Base-by-base conservation (phyloP, 2,329 filamentous ascomycete species). In the Claviceps fusiformis region DNA sequence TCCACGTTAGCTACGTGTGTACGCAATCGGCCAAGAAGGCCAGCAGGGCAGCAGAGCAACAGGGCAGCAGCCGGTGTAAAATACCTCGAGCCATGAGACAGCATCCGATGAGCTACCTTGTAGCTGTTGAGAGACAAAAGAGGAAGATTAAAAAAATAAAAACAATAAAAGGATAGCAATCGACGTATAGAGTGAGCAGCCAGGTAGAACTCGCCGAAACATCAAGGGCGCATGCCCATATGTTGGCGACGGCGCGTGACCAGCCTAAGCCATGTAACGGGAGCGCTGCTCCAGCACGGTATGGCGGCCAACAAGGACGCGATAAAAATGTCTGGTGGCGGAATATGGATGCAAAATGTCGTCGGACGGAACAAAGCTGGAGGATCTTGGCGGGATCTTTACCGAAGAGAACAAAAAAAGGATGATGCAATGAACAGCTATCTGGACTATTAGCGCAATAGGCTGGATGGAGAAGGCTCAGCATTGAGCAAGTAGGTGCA, bases 81-180 rank as follows among this genome's bases (percentile, higher is more conserved):
- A 29, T 49, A 61, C 59, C 59, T 51, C 56, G 53, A 52, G 58
- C 58, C 59, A 61, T 61, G 15, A 24, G 41, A 37, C 15, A 31
- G n/a, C 50, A 47, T 45, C 15, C 19, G 51, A 29, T 10, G 43
- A 41, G 50, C 46, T 45, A 33, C 19, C 7, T 49, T 50, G 45
- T 46, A 35, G 47, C 47, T 50, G 44, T 29, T 11, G 1, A 35
- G 46, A 27, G 15, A 27, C 43, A 53, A 3, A 29, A 29, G 5
- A 17, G 9, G 17, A 41, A n/a, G 1, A n/a, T 15, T 5, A 50
- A 27, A 45, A 45, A 33, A 33, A 33, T 4, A 33, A 9, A 33
- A 33, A 33, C 9, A 10, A 37, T 37, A 11, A 11, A 37, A 37
- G 35, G 35, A 37, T 11, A 37, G 3, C 15, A 41, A n/a, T 35